Base-by-base conservation (phyloP, 306 rosid species). In the Citrullus amarus region DNA sequence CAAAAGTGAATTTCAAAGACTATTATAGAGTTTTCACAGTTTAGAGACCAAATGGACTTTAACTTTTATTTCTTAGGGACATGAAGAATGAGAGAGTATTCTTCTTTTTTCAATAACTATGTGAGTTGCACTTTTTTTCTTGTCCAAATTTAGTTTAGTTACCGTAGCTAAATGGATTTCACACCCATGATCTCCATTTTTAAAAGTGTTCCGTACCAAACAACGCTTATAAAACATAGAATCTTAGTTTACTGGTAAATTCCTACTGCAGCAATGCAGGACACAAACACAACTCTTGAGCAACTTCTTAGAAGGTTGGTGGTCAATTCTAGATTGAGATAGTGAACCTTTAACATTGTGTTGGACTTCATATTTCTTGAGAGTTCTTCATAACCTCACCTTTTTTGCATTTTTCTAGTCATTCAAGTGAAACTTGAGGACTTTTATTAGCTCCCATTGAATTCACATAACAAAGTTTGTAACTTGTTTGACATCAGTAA, bases 401-500 rank as follows among this genome's bases (percentile, higher is more conserved):
- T 43, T 67, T 5, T 44, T 5, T 69, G 55, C 56, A 38, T 72
- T 9, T 28, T 72, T 72, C 69, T 79, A 2, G 41, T 61, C 6
- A 53, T 66, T 30, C 6, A 55, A 41, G 53, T 75, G 70, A 79
- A 60, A 58, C 43, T 22, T 62, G 53, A 1, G 1, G 36, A 78
- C 10, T 68, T 18, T 11, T n/a, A 17, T 10, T 1, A 25, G 16
- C 63, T 20, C 44, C 46, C 2, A 57, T 38, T 41, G 53, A 76
- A 20, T 58, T 28, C 57, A 8, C 55, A 12, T 69, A 39, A 58
- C 55, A 34, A 60, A 44, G 68, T 77, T 77, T 60, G 13, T 13
- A 7, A 44, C 17, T 32, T 80, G 65, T 8, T 48, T 80, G 54
- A 32, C 44, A 32, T 65, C 90, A 85, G 97, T 80, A 50, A 86